Evolutionary conservation across 352 stramenopile species (phyloP).

Genomic region (Globisporangium recalcitrans): DNA sequence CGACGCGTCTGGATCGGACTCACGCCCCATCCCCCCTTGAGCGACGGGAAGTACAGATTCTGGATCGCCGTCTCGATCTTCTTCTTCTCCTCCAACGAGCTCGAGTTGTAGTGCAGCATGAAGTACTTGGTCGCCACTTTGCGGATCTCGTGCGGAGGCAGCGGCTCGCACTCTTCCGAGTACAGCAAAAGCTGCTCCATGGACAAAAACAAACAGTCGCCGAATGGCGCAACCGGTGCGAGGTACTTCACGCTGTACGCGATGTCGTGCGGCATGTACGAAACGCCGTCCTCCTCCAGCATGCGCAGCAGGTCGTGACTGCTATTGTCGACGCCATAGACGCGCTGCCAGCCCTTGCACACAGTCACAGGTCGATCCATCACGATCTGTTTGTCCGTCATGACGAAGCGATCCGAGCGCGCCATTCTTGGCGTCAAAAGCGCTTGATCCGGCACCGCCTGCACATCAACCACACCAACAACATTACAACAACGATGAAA

Average conservation of each 20-base stretch:
- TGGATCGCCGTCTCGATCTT: slow-evolving; percentile 83
- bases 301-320: slow-evolving; percentile 71
- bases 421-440: slow-evolving; percentile 58
- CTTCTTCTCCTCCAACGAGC: slow-evolving; percentile 47
- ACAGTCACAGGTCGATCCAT: slow-evolving; percentile 73
- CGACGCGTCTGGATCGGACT: slow-evolving; percentile 78
- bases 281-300: slow-evolving; percentile 81
- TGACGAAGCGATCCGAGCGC: slow-evolving; percentile 41
- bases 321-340: slow-evolving; percentile 65
- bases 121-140: slow-evolving; percentile 77
- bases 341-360: slow-evolving; percentile 83
- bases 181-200: slow-evolving; percentile 86
- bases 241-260: slow-evolving; percentile 88
- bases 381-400: slow-evolving; percentile 56
- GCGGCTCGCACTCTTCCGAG: slow-evolving; percentile 78
- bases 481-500: slow-evolving; percentile 8
- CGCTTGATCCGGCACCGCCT: slow-evolving; percentile 53
- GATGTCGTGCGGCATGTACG: slow-evolving; percentile 81
- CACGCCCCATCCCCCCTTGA: slow-evolving; percentile 80
- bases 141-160: slow-evolving; percentile 62
- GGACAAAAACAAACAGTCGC: slow-evolving; percentile 84
- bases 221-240: slow-evolving; percentile 70
- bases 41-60: slow-evolving; percentile 80
- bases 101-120: slow-evolving; percentile 59
- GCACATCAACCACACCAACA: not conserved